phyloP scores from a whole-genome alignment of 257 asterid species.

The Solanum neorickii region DNA sequence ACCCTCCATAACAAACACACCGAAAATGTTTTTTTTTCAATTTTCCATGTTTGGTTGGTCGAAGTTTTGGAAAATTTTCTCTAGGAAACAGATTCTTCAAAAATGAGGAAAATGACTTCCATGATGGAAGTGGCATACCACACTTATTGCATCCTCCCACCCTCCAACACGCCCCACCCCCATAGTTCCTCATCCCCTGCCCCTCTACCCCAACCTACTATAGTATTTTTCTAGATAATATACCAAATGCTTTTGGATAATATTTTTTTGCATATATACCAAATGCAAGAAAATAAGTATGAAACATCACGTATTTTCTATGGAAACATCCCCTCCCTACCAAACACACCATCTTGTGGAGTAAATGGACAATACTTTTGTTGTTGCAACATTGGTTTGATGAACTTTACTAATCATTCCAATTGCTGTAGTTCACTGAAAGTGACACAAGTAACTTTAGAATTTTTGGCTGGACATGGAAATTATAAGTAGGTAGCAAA shows the following conservation, averaged over 20 bases:
- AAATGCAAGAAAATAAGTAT: neutral
- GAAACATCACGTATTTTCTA: neutral
- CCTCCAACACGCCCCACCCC: neutral
- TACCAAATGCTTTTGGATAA: neutral
- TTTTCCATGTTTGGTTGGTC: neutral
- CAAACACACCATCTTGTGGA: neutral
- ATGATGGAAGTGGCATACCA: neutral
- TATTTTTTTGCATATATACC: neutral
- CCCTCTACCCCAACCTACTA: neutral
- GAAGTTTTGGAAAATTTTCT: neutral
- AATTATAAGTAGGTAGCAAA: neutral
- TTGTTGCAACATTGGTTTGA: neutral
- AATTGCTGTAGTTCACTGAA: neutral
- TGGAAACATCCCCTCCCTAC: neutral
- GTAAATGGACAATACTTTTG: neutral
- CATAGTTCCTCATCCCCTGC: neutral
- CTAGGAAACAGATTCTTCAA: neutral
- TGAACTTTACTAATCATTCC: neutral
- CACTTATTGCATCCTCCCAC: neutral
- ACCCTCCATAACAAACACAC: neutral
- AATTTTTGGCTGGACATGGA: neutral
- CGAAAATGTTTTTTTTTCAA: neutral
- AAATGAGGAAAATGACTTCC: neutral
- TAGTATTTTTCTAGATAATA: neutral
- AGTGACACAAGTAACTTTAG: neutral